Conservation (phyloP, 2,329 filamentous ascomycete species). For the Graphiopsis chlorocephala region DNA sequence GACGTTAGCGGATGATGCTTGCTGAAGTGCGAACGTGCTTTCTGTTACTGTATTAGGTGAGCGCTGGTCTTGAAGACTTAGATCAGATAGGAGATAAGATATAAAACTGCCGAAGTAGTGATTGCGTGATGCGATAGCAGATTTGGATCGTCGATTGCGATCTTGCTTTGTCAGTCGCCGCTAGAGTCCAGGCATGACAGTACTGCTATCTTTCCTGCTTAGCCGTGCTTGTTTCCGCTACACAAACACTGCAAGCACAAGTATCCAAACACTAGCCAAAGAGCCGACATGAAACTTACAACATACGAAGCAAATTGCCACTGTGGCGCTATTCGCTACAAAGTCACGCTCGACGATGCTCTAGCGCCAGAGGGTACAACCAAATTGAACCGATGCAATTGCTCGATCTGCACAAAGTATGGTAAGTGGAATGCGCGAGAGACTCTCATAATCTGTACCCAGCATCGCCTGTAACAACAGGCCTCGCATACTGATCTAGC, state of each 20-base stretch:
- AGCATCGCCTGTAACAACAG: too few relatives aligned
- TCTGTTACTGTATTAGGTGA: not conserved
- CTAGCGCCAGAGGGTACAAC: conserved; percentile 20
- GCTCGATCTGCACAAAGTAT: conserved; percentile 29
- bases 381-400: conserved; percentile 26
- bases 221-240: not conserved
- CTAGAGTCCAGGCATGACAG: not conserved
- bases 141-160: not conserved
- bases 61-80: not conserved
- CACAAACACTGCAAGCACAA: not conserved
- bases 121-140: not conserved
- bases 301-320: conserved; percentile 28
- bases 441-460: not conserved
- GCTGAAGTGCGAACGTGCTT: not conserved
- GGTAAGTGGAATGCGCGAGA: conserved; percentile 21
- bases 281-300: not conserved
- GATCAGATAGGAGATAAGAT: not conserved
- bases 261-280: too few relatives aligned
- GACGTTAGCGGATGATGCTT: too few relatives aligned
- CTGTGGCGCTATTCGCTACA: conserved; percentile 24
- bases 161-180: not conserved
- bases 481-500: not conserved
- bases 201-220: not conserved
- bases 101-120: not conserved
- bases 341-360: conserved; percentile 20